Evolutionary conservation across 345 rosid species (phyloP).

Genomic region (Lagerstroemia speciosa): DNA sequence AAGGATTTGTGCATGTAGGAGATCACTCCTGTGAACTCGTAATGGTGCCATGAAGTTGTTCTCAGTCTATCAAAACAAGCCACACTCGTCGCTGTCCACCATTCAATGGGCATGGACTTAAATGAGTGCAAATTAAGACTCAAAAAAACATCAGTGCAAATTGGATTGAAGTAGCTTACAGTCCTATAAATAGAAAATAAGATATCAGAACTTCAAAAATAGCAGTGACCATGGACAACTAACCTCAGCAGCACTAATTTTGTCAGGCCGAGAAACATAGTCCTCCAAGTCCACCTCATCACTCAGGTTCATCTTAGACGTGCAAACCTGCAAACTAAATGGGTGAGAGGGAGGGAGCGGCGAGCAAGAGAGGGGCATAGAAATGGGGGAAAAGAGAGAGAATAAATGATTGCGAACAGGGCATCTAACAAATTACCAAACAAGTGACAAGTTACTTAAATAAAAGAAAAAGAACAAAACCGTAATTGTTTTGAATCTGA

Average conservation of each 20-base stretch:
- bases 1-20: neutral
- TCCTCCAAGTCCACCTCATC: constrained; percentile 99
- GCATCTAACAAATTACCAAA: no score
- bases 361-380: neutral
- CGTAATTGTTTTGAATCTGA: neutral
- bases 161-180: neutral
- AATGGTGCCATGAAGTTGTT: neutral
- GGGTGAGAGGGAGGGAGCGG: neutral
- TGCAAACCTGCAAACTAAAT: constrained; percentile 65
- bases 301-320: constrained; percentile 88
- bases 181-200: neutral
- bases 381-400: neutral
- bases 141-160: neutral
- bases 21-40: no score
- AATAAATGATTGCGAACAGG: neutral
- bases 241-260: constrained; percentile 99
- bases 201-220: neutral
- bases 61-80: neutral
- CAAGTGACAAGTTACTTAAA: neutral
- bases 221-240: constrained; percentile 14
- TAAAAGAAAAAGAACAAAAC: neutral
- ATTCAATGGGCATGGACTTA: neutral
- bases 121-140: neutral
- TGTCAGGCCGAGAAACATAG: constrained; percentile 96
- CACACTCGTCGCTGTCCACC: neutral